Evolutionary conservation across 139 green algal genomes (phyloP).

Genomic region (Chlamydomonas sp.): DNA sequence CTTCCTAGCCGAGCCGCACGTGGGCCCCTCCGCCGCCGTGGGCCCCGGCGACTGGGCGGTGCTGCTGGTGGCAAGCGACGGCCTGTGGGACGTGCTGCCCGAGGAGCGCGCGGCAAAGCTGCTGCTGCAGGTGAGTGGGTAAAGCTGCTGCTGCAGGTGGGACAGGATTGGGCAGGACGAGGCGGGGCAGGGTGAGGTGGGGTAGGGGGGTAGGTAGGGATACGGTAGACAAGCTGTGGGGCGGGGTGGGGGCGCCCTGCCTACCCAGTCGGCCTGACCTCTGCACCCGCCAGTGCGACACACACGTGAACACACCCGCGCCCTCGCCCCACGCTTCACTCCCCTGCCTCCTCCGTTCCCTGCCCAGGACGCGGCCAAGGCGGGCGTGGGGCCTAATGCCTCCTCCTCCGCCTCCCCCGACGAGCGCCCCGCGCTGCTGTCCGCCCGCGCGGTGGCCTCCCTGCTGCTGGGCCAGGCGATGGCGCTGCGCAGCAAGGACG

Average conservation of each 20-base stretch:
- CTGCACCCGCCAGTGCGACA: not conserved
- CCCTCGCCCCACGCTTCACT: not conserved
- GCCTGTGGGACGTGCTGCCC: constrained; percentile 67
- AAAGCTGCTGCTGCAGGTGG: constrained; percentile 32
- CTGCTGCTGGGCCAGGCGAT: constrained; percentile 50
- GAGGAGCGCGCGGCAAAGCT: constrained; percentile 39
- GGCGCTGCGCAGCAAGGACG: constrained; percentile 38
- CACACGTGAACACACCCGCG: not conserved
- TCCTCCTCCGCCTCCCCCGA: not conserved
- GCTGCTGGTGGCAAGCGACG: constrained; percentile 62
- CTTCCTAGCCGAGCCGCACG: constrained; percentile 63
- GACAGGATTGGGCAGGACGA: not conserved
- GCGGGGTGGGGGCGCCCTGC: not conserved
- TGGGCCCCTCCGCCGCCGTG: constrained; percentile 11
- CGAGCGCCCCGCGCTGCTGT: not conserved
- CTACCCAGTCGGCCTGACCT: not conserved
- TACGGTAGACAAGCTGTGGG: not conserved
- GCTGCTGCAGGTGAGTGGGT: constrained; percentile 35
- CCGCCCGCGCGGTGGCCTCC: constrained; percentile 25
- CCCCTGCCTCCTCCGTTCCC: not conserved
- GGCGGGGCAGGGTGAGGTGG: not conserved
- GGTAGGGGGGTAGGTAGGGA: not conserved
- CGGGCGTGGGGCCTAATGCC: too few species aligned
- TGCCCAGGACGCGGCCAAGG: not conserved
- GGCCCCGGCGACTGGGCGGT: constrained; percentile 29